phyloP scores from a whole-genome alignment of 169 alveolate species.

The Perkinsus olseni region DNA sequence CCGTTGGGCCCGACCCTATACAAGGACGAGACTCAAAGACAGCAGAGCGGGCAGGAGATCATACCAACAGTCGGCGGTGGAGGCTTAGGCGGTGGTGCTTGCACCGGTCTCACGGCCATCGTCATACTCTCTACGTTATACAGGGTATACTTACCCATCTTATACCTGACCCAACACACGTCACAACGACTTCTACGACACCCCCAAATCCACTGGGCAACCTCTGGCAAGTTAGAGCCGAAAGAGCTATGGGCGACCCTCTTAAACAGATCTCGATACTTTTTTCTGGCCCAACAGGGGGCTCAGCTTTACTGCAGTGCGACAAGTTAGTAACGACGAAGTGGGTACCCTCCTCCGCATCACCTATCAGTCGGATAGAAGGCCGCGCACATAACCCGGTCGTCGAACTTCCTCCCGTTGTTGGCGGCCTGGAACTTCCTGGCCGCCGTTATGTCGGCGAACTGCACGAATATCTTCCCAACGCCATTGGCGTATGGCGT shows the following conservation, averaged over 20 bases:
- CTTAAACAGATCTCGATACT: too few relatives aligned
- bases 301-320: too few relatives aligned
- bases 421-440: constrained; percentile 59
- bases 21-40: background rate
- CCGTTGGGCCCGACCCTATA: background rate
- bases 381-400: constrained; percentile 65
- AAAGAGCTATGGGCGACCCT: too few relatives aligned
- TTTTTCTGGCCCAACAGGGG: too few relatives aligned
- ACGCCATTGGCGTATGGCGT: constrained; percentile 1
- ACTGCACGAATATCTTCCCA: constrained; percentile 54
- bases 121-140: background rate
- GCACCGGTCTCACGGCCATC: background rate
- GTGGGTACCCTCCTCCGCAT: too few relatives aligned
- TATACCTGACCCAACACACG: background rate
- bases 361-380: constrained; percentile 53
- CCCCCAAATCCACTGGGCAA: too few relatives aligned
- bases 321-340: too few relatives aligned
- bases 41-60: too few relatives aligned
- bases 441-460: constrained; percentile 42
- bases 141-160: background rate
- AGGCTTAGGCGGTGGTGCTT: background rate
- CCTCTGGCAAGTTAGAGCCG: too few relatives aligned
- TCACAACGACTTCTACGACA: too few relatives aligned
- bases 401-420: constrained; percentile 62
- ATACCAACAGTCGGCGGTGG: background rate